Evolutionary conservation across 2,329 filamentous ascomycete species (phyloP), one percentile per base, ranked within the genome.

Genomic region (Massarina eburnea): DNA sequence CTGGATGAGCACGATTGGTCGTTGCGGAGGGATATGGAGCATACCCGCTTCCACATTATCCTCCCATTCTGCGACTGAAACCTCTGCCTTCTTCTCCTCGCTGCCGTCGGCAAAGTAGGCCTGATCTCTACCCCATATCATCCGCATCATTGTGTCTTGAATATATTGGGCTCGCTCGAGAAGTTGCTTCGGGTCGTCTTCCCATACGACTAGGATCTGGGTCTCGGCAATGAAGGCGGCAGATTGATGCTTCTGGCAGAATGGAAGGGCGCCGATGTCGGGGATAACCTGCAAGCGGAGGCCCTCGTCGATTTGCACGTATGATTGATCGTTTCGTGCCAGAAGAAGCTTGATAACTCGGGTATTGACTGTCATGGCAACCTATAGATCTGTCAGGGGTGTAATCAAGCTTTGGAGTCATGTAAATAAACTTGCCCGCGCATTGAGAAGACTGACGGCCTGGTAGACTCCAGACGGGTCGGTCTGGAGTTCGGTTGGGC

Each of bases 201-300:
- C 88, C 89, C 89, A 94, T 1, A 92, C 87, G 1, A 92, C 75
- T 1, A 94, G 73, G 4, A 91, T 74, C 4, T 82, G 81, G 51
- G 88, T 84, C 0, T 80, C 81, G 2, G 86, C 83, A 33, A 92
- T 78, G 64, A 92, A 91, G 7, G 89, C 88, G 10, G 88, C 88
- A 54, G 87, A 91, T 64, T 92, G 88, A 64, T 89, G 82, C 66
- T 89, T 91, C 48, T 88, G 79, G 4, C 81, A 85, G 19, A 73
- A 67, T 0, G 80, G 79, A 4, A 88, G 71, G 39, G 80, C 76
- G 2, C 73, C 70, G 45, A 86, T 77, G 39, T 76, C 77, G 2
- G 78, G 78, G 18, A 87, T 70, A 4, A 87, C 79, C 58, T 88
- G 84, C 6, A 87, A 68, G 20, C 79, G 79, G 15, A 85, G 74